Base-by-base conservation (phyloP, 2,329 filamentous ascomycete genomes). In the Cladosporium oxysporum region DNA sequence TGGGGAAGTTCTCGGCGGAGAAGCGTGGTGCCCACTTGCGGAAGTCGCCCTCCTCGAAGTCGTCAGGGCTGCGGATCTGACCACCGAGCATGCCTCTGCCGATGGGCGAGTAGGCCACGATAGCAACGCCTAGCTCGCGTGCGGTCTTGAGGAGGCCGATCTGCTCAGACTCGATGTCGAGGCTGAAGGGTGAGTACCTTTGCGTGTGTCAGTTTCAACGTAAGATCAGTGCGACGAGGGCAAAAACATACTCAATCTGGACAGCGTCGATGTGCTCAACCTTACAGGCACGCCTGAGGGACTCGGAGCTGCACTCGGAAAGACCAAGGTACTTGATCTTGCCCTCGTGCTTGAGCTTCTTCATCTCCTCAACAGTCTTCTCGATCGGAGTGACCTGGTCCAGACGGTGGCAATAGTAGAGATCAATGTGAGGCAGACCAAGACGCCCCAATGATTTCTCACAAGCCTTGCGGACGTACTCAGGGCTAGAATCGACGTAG, bases 51-150 rank as follows among this genome's bases (percentile, higher is more conserved):
- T 79, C 77, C 5, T 79, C 79, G 58, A 87, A 78, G 69, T 87
- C 84, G 18, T 78, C 78, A 0, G 71, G 73, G 3, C 78, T 80
- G 49, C 79, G 79, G 72, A 84, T 81, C 6, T 75, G 73, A 3
- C 86, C 85, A 0, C 84, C 83, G 28, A 90, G 71, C 66, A 89
- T 75, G 11, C 87, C 87, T 1, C 86, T 81, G 2, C 86, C 86
- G 2, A 90, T 80, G 1, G 87, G 87, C 18, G 82, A 83, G 76
- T 87, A 88, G 1, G 85, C 83, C 2, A 90, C 80, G 6, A 86
- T 77, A 0, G 84, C 78, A 2, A 87, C 78, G 1, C 86, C 87
- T 2, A 90, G 82, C 71, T 88, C 85, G n/a, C 83, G 80, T 66
- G 81, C 84, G 0, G 86, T 86, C 31, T 79, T 75, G 1, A 89